phyloP scores from a whole-genome alignment of 2,329 filamentous ascomycete genomes.

The Verticillium longisporum region DNA sequence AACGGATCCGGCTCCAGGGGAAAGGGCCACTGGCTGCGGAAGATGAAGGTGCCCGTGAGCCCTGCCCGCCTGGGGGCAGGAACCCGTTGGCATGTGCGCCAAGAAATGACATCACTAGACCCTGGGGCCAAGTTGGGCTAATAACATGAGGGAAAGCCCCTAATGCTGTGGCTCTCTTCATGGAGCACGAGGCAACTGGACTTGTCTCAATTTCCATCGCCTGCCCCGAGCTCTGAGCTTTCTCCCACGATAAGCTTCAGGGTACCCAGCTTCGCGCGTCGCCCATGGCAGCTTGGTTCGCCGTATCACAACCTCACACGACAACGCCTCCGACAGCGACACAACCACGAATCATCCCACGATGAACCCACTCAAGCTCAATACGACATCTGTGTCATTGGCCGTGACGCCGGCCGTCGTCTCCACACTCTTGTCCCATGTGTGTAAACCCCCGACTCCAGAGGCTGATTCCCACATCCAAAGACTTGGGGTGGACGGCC shows the following conservation, averaged over 20 bases:
- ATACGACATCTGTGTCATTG: slow-evolving; percentile 73
- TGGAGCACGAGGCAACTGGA: neutral
- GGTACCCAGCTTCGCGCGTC: neutral
- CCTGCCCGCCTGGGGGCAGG: neutral
- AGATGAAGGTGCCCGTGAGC: neutral
- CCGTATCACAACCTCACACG: neutral
- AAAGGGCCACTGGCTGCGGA: neutral
- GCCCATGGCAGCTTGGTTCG: neutral
- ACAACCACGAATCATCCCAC: slow-evolving; percentile 18
- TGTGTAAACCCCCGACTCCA: slow-evolving; percentile 33
- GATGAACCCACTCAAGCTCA: slow-evolving; percentile 47
- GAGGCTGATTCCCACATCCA: neutral
- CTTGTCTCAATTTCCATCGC: neutral
- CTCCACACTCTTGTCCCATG: slow-evolving; percentile 80
- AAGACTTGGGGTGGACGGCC: neutral
- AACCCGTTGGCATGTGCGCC: neutral
- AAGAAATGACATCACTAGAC: slow-evolving; percentile 3
- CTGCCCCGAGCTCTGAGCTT: neutral
- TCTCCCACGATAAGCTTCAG: neutral
- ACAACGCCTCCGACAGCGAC: neutral
- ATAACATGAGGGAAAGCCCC: neutral
- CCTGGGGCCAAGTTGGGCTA: slow-evolving; percentile 1
- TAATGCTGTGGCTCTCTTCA: neutral
- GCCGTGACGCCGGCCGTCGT: slow-evolving; percentile 85
- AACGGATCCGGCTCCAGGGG: neutral